Percentiles rank a stretch among this genome's conserved stretches.
These are phyloP conservation scores for Quercus parvula DNA, from an alignment of 306 rosid genomes.

Conservation along the genomic window DNA sequence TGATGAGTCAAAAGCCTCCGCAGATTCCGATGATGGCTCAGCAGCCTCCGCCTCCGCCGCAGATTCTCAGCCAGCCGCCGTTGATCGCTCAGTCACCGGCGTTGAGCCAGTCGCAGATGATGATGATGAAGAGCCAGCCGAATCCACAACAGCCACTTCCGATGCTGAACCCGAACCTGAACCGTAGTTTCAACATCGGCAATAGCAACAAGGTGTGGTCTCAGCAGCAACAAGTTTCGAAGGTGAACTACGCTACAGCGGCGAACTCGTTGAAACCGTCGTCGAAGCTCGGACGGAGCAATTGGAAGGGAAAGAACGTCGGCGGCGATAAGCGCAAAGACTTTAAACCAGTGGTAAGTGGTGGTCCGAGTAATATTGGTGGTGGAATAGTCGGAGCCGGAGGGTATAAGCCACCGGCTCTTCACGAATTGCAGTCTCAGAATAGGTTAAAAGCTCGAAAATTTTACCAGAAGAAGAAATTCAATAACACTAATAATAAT, in stretches of 20 bases:
- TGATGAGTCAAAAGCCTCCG: slow-evolving; percentile 38
- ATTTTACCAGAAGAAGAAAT: slow-evolving; percentile 54
- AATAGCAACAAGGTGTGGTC: slow-evolving; percentile 33
- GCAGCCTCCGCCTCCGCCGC: slow-evolving; percentile 17
- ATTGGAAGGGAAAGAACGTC: slow-evolving; percentile 76
- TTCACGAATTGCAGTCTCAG: slow-evolving; percentile 80
- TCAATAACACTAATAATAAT: slow-evolving; percentile 18
- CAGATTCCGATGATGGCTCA: slow-evolving; percentile 25
- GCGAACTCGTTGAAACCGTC: slow-evolving; percentile 18
- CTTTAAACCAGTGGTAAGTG: slow-evolving; percentile 11
- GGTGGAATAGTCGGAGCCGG: not conserved
- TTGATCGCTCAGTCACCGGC: slow-evolving; percentile 40
- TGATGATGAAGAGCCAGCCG: slow-evolving; percentile 31
- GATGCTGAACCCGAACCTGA: slow-evolving; percentile 48
- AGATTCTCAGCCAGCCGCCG: slow-evolving; percentile 15
- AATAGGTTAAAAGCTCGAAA: slow-evolving; percentile 59
- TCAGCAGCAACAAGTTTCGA: slow-evolving; percentile 19
- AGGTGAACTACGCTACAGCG: slow-evolving; percentile 7
- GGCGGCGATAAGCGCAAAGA: slow-evolving; percentile 56
- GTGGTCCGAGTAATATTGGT: slow-evolving; percentile 27
- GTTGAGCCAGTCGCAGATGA: slow-evolving; percentile 29
- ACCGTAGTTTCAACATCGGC: slow-evolving; percentile 12
- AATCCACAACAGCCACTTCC: slow-evolving; percentile 22
- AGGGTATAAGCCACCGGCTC: slow-evolving; percentile 66
- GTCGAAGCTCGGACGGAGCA: slow-evolving; percentile 36